These are phyloP conservation scores for Mediolabrus comicus DNA, from an alignment of 108 stramenopile species.

Conservation along the genomic window DNA sequence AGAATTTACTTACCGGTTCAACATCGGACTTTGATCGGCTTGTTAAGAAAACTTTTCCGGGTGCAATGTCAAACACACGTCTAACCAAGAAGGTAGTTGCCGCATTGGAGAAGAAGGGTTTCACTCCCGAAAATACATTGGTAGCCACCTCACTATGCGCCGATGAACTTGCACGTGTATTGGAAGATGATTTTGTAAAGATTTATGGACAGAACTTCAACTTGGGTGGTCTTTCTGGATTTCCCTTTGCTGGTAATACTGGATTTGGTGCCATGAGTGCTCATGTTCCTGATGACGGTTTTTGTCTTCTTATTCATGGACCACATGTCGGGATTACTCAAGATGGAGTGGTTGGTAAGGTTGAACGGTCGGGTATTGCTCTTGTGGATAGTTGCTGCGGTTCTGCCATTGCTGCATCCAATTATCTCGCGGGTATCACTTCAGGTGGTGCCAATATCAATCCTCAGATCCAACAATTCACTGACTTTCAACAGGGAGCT, in stretches of 20 bases:
- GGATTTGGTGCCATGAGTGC: slow-evolving; percentile 66
- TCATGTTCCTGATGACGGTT: slow-evolving; percentile 69
- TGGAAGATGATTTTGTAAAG: slow-evolving; percentile 50
- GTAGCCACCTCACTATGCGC: slow-evolving; percentile 48
- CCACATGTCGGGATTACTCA: slow-evolving; percentile 71
- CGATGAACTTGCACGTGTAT: slow-evolving; percentile 62
- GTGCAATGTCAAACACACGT: slow-evolving; percentile 9
- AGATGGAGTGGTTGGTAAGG: slow-evolving; percentile 60
- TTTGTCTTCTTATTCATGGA: slow-evolving; percentile 59
- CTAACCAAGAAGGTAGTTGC: slow-evolving; percentile 8
- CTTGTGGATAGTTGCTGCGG: slow-evolving; percentile 65
- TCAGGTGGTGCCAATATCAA: not conserved
- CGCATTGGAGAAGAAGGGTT: slow-evolving; percentile 8
- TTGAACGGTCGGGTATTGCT: slow-evolving; percentile 56
- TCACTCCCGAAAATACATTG: slow-evolving; percentile 3
- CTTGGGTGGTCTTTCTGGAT: slow-evolving; percentile 62
- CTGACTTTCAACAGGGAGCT: slow-evolving; percentile 57
- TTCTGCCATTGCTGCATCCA: slow-evolving; percentile 57
- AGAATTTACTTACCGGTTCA: not conserved
- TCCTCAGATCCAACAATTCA: slow-evolving; percentile 3
- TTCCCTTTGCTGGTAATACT: slow-evolving; percentile 60
- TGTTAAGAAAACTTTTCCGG: slow-evolving; percentile 19
- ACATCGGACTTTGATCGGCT: not conserved
- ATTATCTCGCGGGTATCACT: slow-evolving; percentile 31
- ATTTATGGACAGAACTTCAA: slow-evolving; percentile 42